A percentile compares a stretch with the other conserved stretches of the same genome.
phyloP scores from a whole-genome alignment of 345 rosid species.

The Arabidopsis suecica region DNA sequence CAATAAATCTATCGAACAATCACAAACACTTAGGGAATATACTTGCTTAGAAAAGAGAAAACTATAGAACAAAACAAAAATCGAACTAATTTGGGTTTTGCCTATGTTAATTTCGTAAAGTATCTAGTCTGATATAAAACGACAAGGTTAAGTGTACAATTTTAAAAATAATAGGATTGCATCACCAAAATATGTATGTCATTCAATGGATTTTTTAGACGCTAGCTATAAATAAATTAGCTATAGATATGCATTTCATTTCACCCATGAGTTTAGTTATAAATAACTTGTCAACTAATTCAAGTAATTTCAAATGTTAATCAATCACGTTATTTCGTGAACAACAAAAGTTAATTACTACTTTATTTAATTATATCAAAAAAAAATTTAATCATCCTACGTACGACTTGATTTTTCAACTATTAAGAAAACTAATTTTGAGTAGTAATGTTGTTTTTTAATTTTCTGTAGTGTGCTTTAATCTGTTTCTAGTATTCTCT shows the following conservation, averaged over 20 bases:
- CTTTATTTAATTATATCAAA: neutral
- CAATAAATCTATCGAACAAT: constrained; percentile 24
- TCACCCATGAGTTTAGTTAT: neutral
- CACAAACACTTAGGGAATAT: constrained; percentile 20
- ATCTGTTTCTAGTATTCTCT: too few relatives aligned
- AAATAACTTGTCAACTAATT: neutral
- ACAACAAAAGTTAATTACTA: too few relatives aligned
- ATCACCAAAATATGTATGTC: neutral
- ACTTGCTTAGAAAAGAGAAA: constrained; percentile 9
- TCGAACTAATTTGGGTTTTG: constrained; percentile 5
- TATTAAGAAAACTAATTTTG: too few relatives aligned
- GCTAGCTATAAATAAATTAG: neutral
- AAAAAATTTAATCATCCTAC: too few relatives aligned
- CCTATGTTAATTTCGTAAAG: neutral
- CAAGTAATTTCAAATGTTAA: neutral
- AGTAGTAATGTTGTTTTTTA: too few relatives aligned
- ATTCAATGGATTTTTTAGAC: neutral
- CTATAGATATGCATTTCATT: neutral
- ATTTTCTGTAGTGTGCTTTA: too few relatives aligned
- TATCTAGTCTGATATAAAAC: neutral
- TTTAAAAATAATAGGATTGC: neutral
- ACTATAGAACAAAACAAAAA: neutral
- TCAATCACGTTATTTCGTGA: neutral
- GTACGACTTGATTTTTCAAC: too few relatives aligned
- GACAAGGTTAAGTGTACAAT: neutral